Evolutionary conservation across 179 eudicot genomes (phyloP), one percentile per base, ranked within the genome.

Genomic region (Silene noctiflora): DNA sequence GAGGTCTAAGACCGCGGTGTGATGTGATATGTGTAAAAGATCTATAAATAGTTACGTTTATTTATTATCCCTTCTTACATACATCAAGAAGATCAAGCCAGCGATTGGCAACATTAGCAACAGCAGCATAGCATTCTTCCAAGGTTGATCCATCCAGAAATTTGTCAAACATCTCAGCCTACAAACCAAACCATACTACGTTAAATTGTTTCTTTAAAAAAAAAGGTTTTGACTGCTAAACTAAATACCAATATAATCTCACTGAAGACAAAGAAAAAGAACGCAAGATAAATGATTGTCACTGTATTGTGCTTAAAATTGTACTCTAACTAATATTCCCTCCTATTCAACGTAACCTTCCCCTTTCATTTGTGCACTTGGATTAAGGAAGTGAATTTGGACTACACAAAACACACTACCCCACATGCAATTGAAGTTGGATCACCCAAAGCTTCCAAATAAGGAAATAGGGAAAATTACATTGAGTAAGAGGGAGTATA

Each of bases 1-100:
- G 58, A 24, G 27, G 55, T 35, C 71, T 42, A 62, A 75, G 59
- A 58, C 66, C 59, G 24, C 42, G 62, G 65, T 65, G 24, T 27
- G 21, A 75, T 56, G 24, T 27, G 17, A 75, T 19, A 21, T 19
- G 60, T 53, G 63, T 11, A 1, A 31, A 63, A 70, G 10, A 17
- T 48, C 33, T 8, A 59, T 11, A 56, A n/a, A 27, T 75, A 17
- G 21, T 29, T 53, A 10, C n/a, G 56, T 61, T 63, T 56, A 19
- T 16, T 20, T 13, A 20, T 39, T 33, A 71, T 66, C 68, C 67
- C 64, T 63, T 72, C 42, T 63, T 66, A 81, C 97, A 63, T 88
- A 94, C 98, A 88, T 95, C 99, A 67, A 95, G 93, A 83, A 95
- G 96, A 85, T 95, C 99, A 83, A 95, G 99, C 99, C 99, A 95